Base-by-base conservation (phyloP, 306 rosid species). In the Lupinus albus region DNA sequence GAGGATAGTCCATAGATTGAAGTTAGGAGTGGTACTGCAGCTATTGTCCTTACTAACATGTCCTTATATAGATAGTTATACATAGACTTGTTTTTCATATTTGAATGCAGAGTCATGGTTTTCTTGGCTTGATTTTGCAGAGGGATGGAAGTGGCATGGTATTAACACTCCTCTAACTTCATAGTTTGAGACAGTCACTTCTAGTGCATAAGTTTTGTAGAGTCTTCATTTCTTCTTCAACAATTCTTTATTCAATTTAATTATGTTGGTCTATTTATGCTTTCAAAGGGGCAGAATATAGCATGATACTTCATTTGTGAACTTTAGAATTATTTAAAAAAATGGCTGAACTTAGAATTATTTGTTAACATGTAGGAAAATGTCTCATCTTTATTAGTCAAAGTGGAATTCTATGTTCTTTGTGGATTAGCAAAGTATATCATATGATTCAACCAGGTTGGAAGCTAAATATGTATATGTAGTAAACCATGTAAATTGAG, bases 1-100 rank as follows among this genome's bases (percentile, higher is more conserved):
- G 99, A 90, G 4, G 97, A 90, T 46, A 81, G 87, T 53, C 83
- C 84, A 41, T 89, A 87, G 84, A 69, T 80, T 77, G 76, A 62
- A 60, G 42, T 67, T 73, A 56, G 65, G 73, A 73, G 51, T 64
- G 95, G 84, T 85, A 83, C 20, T 50, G 56, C 67, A 56, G 51
- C 18, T 75, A 7, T 21, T 56, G 2, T 68, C 68, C 56, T 60
- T 25, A 47, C 71, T 64, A 60, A 21, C 78, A 51, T 50, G 16
- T 38, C 64, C 28, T 61, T 46, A 8, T 11, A 53, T 61, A 59
- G 28, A 25, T 75, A 58, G 67, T 44, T 71, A 36, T 66, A n/a
- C 51, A 78, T 33, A 44, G 28, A 45, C 45, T 62, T 25, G 64
- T n/a, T n/a, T n/a, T n/a, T n/a, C n/a, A 62, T 28, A 52, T 63